Conservation (phyloP, 1,139 yeast species). For the Zhuliangozyma parablackwelliae region DNA sequence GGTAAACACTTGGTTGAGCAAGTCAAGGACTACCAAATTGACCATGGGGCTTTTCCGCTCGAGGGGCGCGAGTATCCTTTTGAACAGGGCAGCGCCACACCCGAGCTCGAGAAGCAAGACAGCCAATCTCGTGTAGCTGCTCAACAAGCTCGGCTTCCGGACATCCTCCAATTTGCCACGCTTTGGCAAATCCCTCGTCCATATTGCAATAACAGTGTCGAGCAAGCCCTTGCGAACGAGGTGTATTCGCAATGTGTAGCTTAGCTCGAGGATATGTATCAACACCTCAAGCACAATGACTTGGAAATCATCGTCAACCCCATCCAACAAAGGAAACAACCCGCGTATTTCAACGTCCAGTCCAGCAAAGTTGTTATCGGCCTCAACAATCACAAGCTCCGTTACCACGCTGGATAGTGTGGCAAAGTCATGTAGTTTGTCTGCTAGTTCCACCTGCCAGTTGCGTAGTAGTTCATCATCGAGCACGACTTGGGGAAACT, state of each 20-base stretch:
- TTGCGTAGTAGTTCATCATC: slow-evolving; percentile 25
- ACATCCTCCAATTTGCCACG: slow-evolving; percentile 13
- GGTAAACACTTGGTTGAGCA: slow-evolving; percentile 20
- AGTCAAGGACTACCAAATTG: slow-evolving; percentile 19
- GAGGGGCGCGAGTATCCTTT: slow-evolving; percentile 17
- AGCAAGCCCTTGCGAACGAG: slow-evolving; percentile 17
- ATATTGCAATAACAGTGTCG: slow-evolving; percentile 17
- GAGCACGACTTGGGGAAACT: slow-evolving; percentile 23
- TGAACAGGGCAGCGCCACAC: slow-evolving; percentile 21
- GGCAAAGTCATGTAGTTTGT: slow-evolving; percentile 16
- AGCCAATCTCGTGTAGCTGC: slow-evolving; percentile 22
- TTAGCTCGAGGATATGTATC: slow-evolving; percentile 15
- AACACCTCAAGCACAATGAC: slow-evolving; percentile 28
- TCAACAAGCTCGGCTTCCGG: slow-evolving; percentile 12
- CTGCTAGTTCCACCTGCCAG: slow-evolving; percentile 38
- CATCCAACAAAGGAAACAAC: slow-evolving; percentile 16
- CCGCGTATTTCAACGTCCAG: not conserved
- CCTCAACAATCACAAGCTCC: slow-evolving; percentile 10
- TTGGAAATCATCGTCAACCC: slow-evolving; percentile 27
- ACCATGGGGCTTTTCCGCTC: slow-evolving; percentile 7
- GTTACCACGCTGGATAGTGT: slow-evolving; percentile 19
- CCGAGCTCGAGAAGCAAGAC: slow-evolving; percentile 33
- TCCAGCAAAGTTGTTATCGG: slow-evolving; percentile 1
- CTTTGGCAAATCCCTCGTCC: slow-evolving; percentile 8
- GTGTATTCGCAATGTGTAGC: slow-evolving; percentile 5